These are phyloP conservation scores for Echinochloa phyllopogon DNA, from an alignment of 176 grass and related monocot species.

Conservation along the genomic window DNA sequence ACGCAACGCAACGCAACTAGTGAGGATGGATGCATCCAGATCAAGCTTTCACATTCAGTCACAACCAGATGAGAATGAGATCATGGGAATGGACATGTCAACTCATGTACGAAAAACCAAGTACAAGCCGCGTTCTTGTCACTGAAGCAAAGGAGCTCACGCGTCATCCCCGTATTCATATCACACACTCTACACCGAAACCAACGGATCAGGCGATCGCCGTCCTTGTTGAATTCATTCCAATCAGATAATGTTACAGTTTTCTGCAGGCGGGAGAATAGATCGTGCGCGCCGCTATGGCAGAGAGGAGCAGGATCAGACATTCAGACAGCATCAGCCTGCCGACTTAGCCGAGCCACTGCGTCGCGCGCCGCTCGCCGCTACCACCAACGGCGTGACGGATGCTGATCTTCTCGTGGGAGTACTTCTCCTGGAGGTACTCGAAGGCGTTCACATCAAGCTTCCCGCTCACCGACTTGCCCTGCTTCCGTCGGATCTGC, in stretches of 20 bases:
- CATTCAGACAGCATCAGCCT: neutral
- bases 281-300: neutral
- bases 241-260: neutral
- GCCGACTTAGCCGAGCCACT: slow-evolving; percentile 70
- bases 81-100: slow-evolving; percentile 31
- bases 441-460: slow-evolving; percentile 88
- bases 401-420: slow-evolving; percentile 93
- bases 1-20: neutral
- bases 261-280: neutral
- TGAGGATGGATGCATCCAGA: neutral
- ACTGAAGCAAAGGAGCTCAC: slow-evolving; percentile 5
- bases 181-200: neutral
- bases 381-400: slow-evolving; percentile 65
- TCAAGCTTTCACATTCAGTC: slow-evolving; percentile 18
- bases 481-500: slow-evolving; percentile 81
- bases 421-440: slow-evolving; percentile 84
- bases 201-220: slow-evolving; percentile 7
- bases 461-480: slow-evolving; percentile 89
- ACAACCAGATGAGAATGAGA: neutral
- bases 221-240: slow-evolving; percentile 23
- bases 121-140: slow-evolving; percentile 32
- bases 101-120: neutral
- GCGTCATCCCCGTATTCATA: slow-evolving; percentile 23
- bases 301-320: neutral
- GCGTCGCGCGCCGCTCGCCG: slow-evolving; percentile 64